Base-by-base conservation (phyloP, 495 filamentous ascomycete genomes). In the Penicillium malachiteum region DNA sequence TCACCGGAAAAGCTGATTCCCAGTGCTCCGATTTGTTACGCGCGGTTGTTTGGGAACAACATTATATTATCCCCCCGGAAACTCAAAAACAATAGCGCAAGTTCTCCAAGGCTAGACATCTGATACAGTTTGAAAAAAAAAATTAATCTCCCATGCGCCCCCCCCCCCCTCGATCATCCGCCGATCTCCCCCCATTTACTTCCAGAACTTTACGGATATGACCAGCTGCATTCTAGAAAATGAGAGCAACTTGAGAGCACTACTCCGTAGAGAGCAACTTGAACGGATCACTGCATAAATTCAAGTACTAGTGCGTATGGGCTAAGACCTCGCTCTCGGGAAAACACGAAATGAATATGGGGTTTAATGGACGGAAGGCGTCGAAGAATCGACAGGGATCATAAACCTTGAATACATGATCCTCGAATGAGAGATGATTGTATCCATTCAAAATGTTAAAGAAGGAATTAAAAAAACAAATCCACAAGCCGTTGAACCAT, bases 1-100 rank as follows among this genome's bases (percentile, higher is more conserved):
- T 37, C 34, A 13, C 34, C 34, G 34, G 34, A 13, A 53, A 47
- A 38, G 40, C 43, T 30, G 34, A 56, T 55, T 61, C 57, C 63
- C 49, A 7, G n/a, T 7, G 13, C 57, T 64, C 63, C 60, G 63
- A 64, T 66, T 66, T 64, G 63, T 16, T 54, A 9, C 17, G 17
- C 31, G 39, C 12, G 21, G 21, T 26, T 26, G 21, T 26, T 26
- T 26, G 21, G 21, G 21, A n/a, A n/a, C n/a, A n/a, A n/a, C n/a
- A n/a, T n/a, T 40, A 40, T 14, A 42, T 6, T 17, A 17, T 14
- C 40, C 7, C 40, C n/a, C 17, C 11, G 40, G 40, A 43, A 43
- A 43, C 40, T 43, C 40, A 43, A 43, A 5, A 43, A 14, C 40
- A 43, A 37, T 37, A 37, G 34, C 7, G 9, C 12, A n/a, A n/a